These are phyloP conservation scores for Miscanthus sacchariflorus DNA, from an alignment of 202 grass and related monocot genomes.

Conservation along the genomic window DNA sequence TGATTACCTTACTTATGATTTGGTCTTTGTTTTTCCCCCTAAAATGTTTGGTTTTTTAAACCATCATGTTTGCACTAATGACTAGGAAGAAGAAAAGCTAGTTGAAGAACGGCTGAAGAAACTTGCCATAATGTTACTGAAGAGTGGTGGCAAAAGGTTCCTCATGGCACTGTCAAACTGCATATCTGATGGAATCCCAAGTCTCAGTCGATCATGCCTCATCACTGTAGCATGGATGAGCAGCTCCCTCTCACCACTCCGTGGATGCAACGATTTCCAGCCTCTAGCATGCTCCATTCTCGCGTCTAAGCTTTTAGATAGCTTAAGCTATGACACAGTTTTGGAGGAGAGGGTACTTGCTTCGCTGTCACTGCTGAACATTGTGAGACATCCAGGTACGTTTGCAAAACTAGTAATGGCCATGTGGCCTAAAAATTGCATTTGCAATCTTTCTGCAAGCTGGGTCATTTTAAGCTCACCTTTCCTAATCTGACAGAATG, in stretches of 20 bases:
- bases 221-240: slow-evolving; percentile 87
- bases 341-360: slow-evolving; percentile 92
- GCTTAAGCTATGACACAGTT: slow-evolving; percentile 79
- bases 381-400: slow-evolving; percentile 88
- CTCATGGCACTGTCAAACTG: slow-evolving; percentile 76
- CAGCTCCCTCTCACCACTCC: slow-evolving; percentile 62
- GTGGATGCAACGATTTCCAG: slow-evolving; percentile 65
- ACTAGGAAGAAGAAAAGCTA: slow-evolving; percentile 87
- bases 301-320: slow-evolving; percentile 66
- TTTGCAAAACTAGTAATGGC: not conserved
- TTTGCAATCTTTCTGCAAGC: not conserved
- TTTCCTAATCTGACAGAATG: slow-evolving; percentile 65
- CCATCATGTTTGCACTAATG: slow-evolving; percentile 11
- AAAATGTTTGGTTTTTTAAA: not conserved
- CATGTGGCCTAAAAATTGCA: not conserved
- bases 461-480: slow-evolving; percentile 21
- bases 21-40: not conserved
- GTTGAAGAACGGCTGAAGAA: slow-evolving; percentile 81
- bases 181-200: slow-evolving; percentile 71
- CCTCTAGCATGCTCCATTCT: slow-evolving; percentile 76
- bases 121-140: slow-evolving; percentile 67
- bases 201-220: slow-evolving; percentile 71
- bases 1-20: slow-evolving; percentile 27
- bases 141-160: slow-evolving; percentile 71
- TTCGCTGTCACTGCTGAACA: slow-evolving; percentile 80